Conservation (phyloP, 73 alveolate species). For the Stentor roeselii region DNA sequence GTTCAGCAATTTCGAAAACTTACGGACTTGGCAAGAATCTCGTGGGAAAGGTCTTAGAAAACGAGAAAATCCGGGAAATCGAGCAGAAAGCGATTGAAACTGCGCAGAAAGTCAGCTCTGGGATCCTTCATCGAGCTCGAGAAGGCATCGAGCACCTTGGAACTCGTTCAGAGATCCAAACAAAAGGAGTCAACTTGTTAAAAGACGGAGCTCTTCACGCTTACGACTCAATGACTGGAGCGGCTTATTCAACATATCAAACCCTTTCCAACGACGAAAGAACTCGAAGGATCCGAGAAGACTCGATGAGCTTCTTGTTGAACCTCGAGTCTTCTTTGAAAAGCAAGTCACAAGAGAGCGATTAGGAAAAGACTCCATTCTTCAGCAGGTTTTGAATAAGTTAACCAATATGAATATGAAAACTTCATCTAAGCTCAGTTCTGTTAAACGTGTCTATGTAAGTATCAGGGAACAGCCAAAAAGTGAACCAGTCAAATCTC, state of each 20-base stretch:
- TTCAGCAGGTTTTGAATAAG: no score
- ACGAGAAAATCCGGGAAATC: not conserved
- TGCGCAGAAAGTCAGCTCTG: not conserved
- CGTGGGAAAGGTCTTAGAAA: not conserved
- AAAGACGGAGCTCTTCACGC: not conserved
- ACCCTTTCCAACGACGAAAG: not conserved
- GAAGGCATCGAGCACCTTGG: not conserved
- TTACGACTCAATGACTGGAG: not conserved
- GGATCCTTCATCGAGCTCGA: not conserved
- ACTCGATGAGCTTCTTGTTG: not conserved
- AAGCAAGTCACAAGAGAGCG: no score
- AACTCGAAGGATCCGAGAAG: not conserved
- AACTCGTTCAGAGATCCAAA: not conserved
- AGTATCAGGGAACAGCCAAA: not conserved
- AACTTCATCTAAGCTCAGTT: not conserved
- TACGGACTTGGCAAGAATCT: no score
- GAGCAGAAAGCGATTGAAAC: not conserved
- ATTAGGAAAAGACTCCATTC: no score
- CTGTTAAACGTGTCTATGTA: not conserved
- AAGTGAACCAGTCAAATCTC: not conserved
- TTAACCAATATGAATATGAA: conserved; percentile 1
- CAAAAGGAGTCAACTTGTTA: not conserved
- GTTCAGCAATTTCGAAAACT: not conserved
- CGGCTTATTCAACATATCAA: not conserved
- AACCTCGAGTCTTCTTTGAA: no score